These are phyloP conservation scores for Mixia osmundae DNA, from an alignment of 1,284 basidiomycete species.

Conservation along the genomic window DNA sequence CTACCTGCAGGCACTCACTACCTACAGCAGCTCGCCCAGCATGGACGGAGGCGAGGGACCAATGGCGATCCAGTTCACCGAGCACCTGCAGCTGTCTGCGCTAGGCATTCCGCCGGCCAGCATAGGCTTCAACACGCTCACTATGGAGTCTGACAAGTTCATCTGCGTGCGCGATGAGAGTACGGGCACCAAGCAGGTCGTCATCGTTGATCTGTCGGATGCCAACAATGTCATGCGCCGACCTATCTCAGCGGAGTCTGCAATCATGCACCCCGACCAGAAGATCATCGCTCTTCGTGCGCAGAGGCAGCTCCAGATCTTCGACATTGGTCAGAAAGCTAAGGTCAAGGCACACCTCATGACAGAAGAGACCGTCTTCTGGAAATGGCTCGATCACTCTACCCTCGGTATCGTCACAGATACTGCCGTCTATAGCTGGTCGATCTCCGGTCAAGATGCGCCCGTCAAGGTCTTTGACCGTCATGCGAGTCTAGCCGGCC, in stretches of 20 bases:
- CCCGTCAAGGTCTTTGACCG: constrained; percentile 87
- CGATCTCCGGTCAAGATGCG: constrained; percentile 29
- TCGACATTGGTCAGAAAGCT: constrained; percentile 91
- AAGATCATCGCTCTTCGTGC: constrained; percentile 96
- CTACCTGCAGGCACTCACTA: too few species aligned
- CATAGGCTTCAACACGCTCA: constrained; percentile 91
- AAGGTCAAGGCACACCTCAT: constrained; percentile 92
- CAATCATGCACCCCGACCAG: constrained; percentile 93
- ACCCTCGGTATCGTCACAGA: constrained; percentile 93
- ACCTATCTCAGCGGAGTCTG: constrained; percentile 92
- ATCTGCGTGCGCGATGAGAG: constrained; percentile 38
- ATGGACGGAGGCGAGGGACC: too few species aligned
- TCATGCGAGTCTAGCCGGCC: constrained; percentile 73
- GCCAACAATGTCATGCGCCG: constrained; percentile 88
- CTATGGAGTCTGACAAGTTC: constrained; percentile 89
- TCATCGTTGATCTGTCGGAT: constrained; percentile 86
- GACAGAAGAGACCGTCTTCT: constrained; percentile 88
- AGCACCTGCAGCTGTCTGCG: constrained; percentile 56
- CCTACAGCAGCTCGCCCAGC: too few species aligned
- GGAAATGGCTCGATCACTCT: constrained; percentile 90
- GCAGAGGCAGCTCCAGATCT: constrained; percentile 82
- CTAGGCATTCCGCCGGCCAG: constrained; percentile 86
- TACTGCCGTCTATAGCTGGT: constrained; percentile 83
- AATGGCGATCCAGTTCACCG: constrained; percentile 10
- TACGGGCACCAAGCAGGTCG: constrained; percentile 48